These are phyloP conservation scores for Neoboletus brunneissimus DNA, from an alignment of 768 basidiomycete species.

Conservation along the genomic window DNA sequence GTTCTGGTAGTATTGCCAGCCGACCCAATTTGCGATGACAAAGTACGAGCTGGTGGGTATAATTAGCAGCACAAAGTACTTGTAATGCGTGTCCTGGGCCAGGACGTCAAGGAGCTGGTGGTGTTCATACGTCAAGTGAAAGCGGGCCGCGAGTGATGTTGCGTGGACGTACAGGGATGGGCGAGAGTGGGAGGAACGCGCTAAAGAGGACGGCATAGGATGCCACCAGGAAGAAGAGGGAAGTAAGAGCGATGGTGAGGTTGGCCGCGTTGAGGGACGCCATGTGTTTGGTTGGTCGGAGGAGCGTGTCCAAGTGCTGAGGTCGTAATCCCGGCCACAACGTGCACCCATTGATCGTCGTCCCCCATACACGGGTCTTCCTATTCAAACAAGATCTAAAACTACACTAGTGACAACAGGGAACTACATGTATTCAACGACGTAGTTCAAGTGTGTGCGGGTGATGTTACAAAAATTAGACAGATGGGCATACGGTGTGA, in stretches of 20 bases:
- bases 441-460: slow-evolving; percentile 11
- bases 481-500: slow-evolving; percentile 27
- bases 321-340: slow-evolving; percentile 30
- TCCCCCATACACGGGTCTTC: slow-evolving; percentile 4
- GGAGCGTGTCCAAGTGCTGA: slow-evolving; percentile 13
- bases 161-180: slow-evolving; percentile 45
- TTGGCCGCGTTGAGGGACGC: slow-evolving; percentile 40
- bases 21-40: slow-evolving; percentile 97
- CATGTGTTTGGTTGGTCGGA: slow-evolving; percentile 24
- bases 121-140: slow-evolving; percentile 21
- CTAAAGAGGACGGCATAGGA: slow-evolving; percentile 66
- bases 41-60: slow-evolving; percentile 84
- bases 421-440: slow-evolving; percentile 16
- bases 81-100: slow-evolving; percentile 80
- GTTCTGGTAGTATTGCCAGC: slow-evolving; percentile 96
- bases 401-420: slow-evolving; percentile 29
- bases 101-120: slow-evolving; percentile 61
- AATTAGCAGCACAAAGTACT: slow-evolving; percentile 76
- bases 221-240: slow-evolving; percentile 53
- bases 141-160: neutral
- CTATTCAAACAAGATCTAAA: slow-evolving; percentile 24
- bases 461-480: slow-evolving; percentile 34
- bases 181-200: slow-evolving; percentile 55
- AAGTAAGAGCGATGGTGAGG: slow-evolving; percentile 44
- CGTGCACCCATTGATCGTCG: slow-evolving; percentile 13